phyloP scores from a whole-genome alignment of 805 yeast species.

The Monosporozyma unispora region DNA sequence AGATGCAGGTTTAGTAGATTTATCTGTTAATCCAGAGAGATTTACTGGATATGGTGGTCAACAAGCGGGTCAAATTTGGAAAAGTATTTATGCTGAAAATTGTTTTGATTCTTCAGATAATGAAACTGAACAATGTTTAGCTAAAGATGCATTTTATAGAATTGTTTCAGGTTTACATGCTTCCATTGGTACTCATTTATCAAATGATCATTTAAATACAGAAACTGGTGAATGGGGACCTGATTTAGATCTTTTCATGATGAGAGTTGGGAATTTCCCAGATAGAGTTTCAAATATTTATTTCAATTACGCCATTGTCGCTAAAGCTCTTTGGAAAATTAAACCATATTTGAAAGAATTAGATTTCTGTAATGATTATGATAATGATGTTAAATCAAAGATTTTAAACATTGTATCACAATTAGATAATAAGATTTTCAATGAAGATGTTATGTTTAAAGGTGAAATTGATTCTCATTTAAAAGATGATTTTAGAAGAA shows the following conservation, averaged over 20 bases:
- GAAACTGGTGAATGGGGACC: constrained; percentile 78
- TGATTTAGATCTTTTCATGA: constrained; percentile 70
- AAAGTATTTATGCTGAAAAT: constrained; percentile 83
- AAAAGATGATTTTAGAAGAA: constrained; percentile 76
- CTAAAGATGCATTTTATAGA: constrained; percentile 81
- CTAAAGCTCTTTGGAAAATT: constrained; percentile 70
- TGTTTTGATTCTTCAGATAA: constrained; percentile 51
- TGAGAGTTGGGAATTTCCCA: constrained; percentile 80
- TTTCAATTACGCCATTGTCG: constrained; percentile 82
- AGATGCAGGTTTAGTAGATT: constrained; percentile 74
- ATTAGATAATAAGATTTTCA: constrained; percentile 34
- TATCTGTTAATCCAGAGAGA: constrained; percentile 85
- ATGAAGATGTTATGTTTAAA: constrained; percentile 43
- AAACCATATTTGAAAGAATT: constrained; percentile 43
- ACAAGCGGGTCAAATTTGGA: constrained; percentile 89
- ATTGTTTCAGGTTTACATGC: constrained; percentile 91
- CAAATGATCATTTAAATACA: constrained; percentile 69
- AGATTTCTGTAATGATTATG: constrained; percentile 39
- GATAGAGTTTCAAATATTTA: constrained; percentile 86
- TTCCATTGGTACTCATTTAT: constrained; percentile 84
- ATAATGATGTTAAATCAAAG: constrained; percentile 37
- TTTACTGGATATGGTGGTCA: constrained; percentile 94
- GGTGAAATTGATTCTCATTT: constrained; percentile 39
- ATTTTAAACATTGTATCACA: constrained; percentile 34
- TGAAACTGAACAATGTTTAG: constrained; percentile 56